phyloP scores from a whole-genome alignment of 805 yeast genomes.

The Dipodascopsis uninucleata region DNA sequence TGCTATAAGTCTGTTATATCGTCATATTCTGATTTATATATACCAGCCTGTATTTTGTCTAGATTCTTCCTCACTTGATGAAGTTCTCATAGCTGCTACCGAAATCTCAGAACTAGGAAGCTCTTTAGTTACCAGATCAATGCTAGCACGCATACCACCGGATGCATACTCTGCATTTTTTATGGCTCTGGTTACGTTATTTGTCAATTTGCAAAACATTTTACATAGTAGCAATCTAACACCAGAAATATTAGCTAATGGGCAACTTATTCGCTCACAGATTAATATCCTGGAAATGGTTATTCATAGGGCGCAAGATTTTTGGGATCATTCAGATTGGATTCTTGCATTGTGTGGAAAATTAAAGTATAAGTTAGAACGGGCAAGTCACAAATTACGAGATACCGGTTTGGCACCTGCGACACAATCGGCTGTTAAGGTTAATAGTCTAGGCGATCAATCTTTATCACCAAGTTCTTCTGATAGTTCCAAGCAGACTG shows the following conservation, averaged over 20 bases:
- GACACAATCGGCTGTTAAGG: no score
- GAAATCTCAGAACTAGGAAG: constrained; percentile 17
- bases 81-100: constrained; percentile 13
- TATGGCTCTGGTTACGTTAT: constrained; percentile 25
- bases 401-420: no score
- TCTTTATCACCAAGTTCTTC: no score
- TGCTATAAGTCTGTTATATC: constrained; percentile 12
- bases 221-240: no score
- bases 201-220: constrained; percentile 9
- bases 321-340: constrained; percentile 28
- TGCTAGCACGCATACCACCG: constrained; percentile 15
- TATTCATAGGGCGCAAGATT: constrained; percentile 21
- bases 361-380: constrained; percentile 14
- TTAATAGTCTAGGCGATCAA: no score
- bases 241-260: not conserved
- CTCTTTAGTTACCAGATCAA: constrained; percentile 16
- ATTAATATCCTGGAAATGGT: constrained; percentile 20
- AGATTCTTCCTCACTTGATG: constrained; percentile 1
- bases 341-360: constrained; percentile 17
- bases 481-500: no score
- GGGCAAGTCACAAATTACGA: no score
- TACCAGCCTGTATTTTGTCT: constrained; percentile 15
- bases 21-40: constrained; percentile 21
- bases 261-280: constrained; percentile 10
- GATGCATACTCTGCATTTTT: constrained; percentile 18